These are phyloP conservation scores for Tuber indicum DNA, from an alignment of 495 filamentous ascomycete species.

Conservation along the genomic window DNA sequence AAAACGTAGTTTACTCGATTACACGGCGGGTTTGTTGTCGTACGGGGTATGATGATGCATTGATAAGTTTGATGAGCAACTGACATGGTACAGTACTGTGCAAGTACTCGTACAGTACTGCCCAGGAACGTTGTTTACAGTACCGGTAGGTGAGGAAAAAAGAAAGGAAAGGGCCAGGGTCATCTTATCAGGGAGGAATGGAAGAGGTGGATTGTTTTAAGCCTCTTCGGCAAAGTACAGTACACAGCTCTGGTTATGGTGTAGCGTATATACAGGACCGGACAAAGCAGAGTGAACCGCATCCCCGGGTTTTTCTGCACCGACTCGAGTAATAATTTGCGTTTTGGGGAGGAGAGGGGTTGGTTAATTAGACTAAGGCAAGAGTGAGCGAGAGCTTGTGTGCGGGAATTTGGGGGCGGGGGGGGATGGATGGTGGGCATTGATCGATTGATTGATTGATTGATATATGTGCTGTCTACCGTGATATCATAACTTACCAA, in stretches of 20 bases:
- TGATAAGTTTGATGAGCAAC: no score
- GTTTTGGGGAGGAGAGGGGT: neutral
- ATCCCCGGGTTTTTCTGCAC: neutral
- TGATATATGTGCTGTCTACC: neutral
- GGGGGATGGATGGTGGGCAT: neutral
- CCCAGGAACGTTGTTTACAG: neutral
- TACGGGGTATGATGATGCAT: neutral
- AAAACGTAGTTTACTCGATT: neutral
- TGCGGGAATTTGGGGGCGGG: neutral
- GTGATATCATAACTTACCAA: neutral
- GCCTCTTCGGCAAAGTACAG: neutral
- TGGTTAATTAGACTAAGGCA: neutral
- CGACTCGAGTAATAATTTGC: constrained; percentile 1
- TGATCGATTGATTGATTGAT: neutral
- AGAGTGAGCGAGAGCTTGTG: neutral
- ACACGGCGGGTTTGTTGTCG: neutral
- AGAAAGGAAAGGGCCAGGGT: no score
- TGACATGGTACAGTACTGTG: neutral
- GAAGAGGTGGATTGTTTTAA: neutral
- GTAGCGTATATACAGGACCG: neutral
- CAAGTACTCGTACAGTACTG: neutral
- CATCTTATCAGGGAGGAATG: no score
- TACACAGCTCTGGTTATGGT: neutral
- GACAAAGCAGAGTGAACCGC: neutral
- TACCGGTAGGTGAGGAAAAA: no score